phyloP scores from a whole-genome alignment of 139 green algal species.

The Ulvella scutata region DNA sequence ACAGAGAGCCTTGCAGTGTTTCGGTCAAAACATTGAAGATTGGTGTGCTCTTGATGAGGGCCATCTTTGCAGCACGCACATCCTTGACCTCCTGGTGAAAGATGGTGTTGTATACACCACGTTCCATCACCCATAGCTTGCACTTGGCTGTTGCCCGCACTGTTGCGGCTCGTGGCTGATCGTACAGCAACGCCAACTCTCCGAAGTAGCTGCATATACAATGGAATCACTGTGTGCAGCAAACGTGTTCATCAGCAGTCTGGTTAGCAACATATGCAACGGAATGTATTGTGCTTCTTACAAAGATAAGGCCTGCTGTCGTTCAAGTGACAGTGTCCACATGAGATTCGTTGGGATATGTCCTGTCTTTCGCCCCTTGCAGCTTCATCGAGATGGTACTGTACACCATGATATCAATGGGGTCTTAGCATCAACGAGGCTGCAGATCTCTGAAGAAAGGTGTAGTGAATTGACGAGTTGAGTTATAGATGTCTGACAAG shows the following conservation, averaged over 20 bases:
- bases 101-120: slow-evolving; percentile 59
- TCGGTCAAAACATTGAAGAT: slow-evolving; percentile 47
- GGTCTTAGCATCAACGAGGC: neutral
- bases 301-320: no score
- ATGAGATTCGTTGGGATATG: no score
- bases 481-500: neutral
- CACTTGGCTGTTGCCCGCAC: slow-evolving; percentile 46
- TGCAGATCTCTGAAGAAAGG: neutral
- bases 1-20: slow-evolving; percentile 51
- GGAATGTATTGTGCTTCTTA: no score
- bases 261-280: no score
- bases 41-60: slow-evolving; percentile 45
- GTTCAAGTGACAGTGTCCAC: no score
- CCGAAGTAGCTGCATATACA: slow-evolving; percentile 53
- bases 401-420: neutral
- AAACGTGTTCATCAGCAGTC: no score
- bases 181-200: slow-evolving; percentile 87
- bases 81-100: slow-evolving; percentile 20
- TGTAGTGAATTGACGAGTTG: neutral
- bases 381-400: neutral
- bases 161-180: slow-evolving; percentile 66
- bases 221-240: no score
- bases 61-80: slow-evolving; percentile 17
- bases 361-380: no score
- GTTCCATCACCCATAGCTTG: slow-evolving; percentile 70